Conservation (phyloP, 257 asterid species). For the Leonotis leonurus region DNA sequence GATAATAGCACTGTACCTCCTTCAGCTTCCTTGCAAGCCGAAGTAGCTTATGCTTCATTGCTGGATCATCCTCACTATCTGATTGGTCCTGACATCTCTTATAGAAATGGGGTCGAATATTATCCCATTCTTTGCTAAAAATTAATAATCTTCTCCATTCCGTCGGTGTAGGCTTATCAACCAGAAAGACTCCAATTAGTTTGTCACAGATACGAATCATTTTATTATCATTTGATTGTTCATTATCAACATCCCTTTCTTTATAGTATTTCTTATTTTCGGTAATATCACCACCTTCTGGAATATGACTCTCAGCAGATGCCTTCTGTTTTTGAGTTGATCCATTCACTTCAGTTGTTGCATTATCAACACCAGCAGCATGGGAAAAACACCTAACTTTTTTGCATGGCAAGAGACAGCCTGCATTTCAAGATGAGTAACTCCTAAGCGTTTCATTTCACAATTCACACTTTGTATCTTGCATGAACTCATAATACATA, state of each 20-base stretch:
- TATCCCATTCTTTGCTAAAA: conserved; percentile 80
- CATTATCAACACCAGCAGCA: conserved; percentile 36
- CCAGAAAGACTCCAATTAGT: conserved; percentile 74
- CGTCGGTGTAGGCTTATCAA: conserved; percentile 78
- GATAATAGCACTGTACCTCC: conserved; percentile 42
- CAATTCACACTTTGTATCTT: neutral
- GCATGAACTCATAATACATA: neutral
- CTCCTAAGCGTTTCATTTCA: neutral
- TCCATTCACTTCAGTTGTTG: conserved; percentile 29
- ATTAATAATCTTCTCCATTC: conserved; percentile 85
- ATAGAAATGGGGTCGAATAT: conserved; percentile 72
- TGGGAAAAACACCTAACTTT: conserved; percentile 20
- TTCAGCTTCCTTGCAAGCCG: conserved; percentile 81
- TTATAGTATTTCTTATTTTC: conserved; percentile 12
- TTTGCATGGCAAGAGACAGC: conserved; percentile 20
- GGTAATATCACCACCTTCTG: conserved; percentile 15
- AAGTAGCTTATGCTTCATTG: conserved; percentile 65
- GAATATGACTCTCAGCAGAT: conserved; percentile 16
- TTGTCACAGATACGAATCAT: conserved; percentile 72
- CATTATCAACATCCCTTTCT: conserved; percentile 27
- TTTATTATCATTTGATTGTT: conserved; percentile 39
- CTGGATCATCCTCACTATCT: conserved; percentile 65
- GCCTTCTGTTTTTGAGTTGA: conserved; percentile 25
- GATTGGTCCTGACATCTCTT: conserved; percentile 67
- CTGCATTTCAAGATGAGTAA: conserved; percentile 21